A percentile compares a stretch with the other conserved stretches of the same genome.
Evolutionary conservation across 1,284 basidiomycete genomes (phyloP).

Genomic region (Vanrija sp.): DNA sequence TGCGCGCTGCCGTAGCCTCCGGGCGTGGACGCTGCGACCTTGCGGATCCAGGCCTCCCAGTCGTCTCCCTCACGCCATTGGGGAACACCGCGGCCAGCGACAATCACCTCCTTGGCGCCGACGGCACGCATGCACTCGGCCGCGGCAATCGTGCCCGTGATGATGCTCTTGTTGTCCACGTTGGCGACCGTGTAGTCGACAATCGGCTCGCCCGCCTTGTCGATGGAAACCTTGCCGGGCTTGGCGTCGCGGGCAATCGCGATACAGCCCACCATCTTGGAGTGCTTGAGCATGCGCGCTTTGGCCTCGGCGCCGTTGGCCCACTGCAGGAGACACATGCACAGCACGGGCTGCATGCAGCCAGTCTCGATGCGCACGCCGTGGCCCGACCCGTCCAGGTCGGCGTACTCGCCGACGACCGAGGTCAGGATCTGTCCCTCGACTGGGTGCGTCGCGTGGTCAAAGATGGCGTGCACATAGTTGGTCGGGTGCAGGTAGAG

Average conservation of each 20-base stretch:
- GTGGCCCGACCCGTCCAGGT: slow-evolving; percentile 39
- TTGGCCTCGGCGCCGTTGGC: slow-evolving; percentile 44
- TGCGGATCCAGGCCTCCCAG: slow-evolving; percentile 31
- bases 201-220: slow-evolving; percentile 41
- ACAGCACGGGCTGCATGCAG: slow-evolving; percentile 46
- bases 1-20: slow-evolving; percentile 33
- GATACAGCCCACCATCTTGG: slow-evolving; percentile 23
- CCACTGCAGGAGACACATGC: slow-evolving; percentile 43
- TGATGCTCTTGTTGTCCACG: slow-evolving; percentile 43
- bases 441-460: slow-evolving; percentile 49
- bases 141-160: slow-evolving; percentile 45
- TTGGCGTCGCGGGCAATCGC: slow-evolving; percentile 26
- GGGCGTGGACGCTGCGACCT: slow-evolving; percentile 22
- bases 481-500: slow-evolving; percentile 52
- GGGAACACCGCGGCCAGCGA: slow-evolving; percentile 37
- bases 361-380: slow-evolving; percentile 53
- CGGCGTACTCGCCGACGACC: slow-evolving; percentile 43
- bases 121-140: slow-evolving; percentile 48
- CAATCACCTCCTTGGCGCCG: slow-evolving; percentile 49
- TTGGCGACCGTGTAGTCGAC: slow-evolving; percentile 47
- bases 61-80: slow-evolving; percentile 20
- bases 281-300: slow-evolving; percentile 32
- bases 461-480: slow-evolving; percentile 49
- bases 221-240: slow-evolving; percentile 44
- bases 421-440: slow-evolving; percentile 52